A percentile compares a stretch with the other conserved stretches of the same genome.
These are phyloP conservation scores for Schizosaccharomyces osmophilus DNA, from an alignment of 805 yeast genomes.

Conservation along the genomic window DNA sequence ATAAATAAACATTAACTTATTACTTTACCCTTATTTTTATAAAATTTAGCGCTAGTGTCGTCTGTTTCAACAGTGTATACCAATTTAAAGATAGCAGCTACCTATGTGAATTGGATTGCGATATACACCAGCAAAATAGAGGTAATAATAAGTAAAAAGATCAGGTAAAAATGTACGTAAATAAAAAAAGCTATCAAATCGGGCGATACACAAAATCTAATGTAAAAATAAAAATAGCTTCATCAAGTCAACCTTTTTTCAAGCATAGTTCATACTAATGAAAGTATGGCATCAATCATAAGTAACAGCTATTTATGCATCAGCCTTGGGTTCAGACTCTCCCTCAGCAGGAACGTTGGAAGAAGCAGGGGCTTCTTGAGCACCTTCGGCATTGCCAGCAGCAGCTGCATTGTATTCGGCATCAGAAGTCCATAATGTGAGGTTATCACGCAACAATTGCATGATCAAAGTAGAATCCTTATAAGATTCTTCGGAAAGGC, in stretches of 20 bases:
- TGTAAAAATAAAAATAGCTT: neutral
- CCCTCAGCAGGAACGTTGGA: neutral
- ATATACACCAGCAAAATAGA: neutral
- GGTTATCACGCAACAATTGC: conserved; percentile 43
- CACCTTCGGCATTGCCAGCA: conserved; percentile 1
- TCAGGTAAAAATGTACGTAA: neutral
- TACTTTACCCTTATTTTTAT: no score
- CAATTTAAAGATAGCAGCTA: neutral
- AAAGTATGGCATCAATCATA: neutral
- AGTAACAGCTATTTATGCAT: neutral
- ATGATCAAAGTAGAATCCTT: conserved; percentile 80
- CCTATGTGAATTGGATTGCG: neutral
- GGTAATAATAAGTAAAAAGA: neutral
- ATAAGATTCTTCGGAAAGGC: conserved; percentile 79
- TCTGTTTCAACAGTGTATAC: no score
- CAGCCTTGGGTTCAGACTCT: neutral
- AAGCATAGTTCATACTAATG: neutral
- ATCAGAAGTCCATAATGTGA: conserved; percentile 28
- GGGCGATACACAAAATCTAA: neutral
- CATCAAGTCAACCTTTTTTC: neutral
- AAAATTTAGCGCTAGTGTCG: no score
- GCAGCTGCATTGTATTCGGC: conserved; percentile 24
- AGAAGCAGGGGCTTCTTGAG: neutral
- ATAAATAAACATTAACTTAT: no score
- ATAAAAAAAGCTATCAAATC: neutral